phyloP scores from a whole-genome alignment of 805 yeast genomes.

The Wickerhamiella brachini region DNA sequence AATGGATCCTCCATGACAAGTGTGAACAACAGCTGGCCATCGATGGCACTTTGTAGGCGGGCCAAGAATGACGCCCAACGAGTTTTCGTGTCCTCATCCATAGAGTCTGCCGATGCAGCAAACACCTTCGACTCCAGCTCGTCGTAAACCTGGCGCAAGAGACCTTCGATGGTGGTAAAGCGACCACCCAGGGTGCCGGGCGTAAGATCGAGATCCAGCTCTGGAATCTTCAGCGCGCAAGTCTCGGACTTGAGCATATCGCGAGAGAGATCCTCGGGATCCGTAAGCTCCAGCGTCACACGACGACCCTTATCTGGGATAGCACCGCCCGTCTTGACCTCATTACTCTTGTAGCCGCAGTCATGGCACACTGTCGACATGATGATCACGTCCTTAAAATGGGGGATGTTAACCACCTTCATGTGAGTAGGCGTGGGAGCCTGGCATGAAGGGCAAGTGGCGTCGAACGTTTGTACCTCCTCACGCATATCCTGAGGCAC shows the following conservation, averaged over 20 bases:
- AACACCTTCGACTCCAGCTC: constrained; percentile 79
- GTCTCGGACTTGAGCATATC: constrained; percentile 92
- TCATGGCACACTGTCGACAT: constrained; percentile 88
- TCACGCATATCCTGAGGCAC: constrained; percentile 65
- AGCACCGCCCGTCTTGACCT: constrained; percentile 97
- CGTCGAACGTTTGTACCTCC: constrained; percentile 86
- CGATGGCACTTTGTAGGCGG: constrained; percentile 60
- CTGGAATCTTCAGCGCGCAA: constrained; percentile 76
- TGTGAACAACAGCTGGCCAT: constrained; percentile 69
- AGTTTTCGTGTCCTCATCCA: constrained; percentile 63
- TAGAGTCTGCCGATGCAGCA: constrained; percentile 76
- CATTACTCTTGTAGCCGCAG: constrained; percentile 94
- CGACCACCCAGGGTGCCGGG: constrained; percentile 98
- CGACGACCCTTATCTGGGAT: constrained; percentile 76
- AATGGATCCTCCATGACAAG: constrained; percentile 86
- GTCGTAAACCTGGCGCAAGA: constrained; percentile 74
- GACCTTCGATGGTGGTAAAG: constrained; percentile 93
- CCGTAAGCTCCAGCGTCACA: constrained; percentile 61
- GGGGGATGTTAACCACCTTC: constrained; percentile 95
- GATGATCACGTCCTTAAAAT: constrained; percentile 90
- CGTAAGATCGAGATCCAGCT: constrained; percentile 74
- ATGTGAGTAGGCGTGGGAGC: constrained; percentile 80
- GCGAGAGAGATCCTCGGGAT: constrained; percentile 84
- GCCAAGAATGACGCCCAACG: constrained; percentile 76
- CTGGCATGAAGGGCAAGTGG: constrained; percentile 84